Conservation (phyloP, 768 basidiomycete genomes). For the Mycena venus region DNA sequence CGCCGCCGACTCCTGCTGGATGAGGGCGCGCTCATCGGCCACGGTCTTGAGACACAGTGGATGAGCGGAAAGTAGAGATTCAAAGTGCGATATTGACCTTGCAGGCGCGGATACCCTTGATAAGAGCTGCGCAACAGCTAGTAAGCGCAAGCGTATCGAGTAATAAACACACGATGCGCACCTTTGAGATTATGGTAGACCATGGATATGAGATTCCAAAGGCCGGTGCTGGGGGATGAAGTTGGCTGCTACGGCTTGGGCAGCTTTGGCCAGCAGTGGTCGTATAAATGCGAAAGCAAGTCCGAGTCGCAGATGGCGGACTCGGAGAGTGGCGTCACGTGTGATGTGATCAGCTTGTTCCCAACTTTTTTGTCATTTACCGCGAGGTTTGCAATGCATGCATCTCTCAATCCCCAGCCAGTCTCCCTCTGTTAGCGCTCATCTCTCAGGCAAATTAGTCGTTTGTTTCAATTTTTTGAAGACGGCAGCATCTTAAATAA, state of each 20-base stretch:
- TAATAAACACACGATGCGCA: conserved; percentile 39
- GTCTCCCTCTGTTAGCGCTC: too few species aligned
- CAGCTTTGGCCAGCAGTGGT: conserved; percentile 4
- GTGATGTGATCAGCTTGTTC: not conserved
- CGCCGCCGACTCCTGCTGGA: conserved; percentile 97
- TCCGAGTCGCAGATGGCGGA: not conserved
- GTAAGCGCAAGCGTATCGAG: conserved; percentile 1
- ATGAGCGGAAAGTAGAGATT: conserved; percentile 38
- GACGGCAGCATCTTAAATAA: too few species aligned
- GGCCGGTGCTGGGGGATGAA: not conserved
- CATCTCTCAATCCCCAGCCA: too few species aligned
- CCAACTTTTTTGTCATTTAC: too few species aligned
- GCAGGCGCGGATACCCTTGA: conserved; percentile 98
- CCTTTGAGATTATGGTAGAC: conserved; percentile 92
- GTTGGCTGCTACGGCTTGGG: conserved; percentile 13
- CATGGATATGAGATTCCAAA: conserved; percentile 53
- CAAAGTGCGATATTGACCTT: conserved; percentile 69
- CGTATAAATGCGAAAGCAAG: not conserved
- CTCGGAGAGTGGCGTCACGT: not conserved
- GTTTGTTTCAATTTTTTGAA: too few species aligned
- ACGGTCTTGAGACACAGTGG: conserved; percentile 76
- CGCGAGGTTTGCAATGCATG: too few species aligned
- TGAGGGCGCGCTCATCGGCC: conserved; percentile 96
- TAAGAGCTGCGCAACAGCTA: conserved; percentile 76
- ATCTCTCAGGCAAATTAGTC: too few species aligned